These are phyloP conservation scores for Raphanus sativus DNA, from an alignment of 345 rosid genomes.

Conservation along the genomic window DNA sequence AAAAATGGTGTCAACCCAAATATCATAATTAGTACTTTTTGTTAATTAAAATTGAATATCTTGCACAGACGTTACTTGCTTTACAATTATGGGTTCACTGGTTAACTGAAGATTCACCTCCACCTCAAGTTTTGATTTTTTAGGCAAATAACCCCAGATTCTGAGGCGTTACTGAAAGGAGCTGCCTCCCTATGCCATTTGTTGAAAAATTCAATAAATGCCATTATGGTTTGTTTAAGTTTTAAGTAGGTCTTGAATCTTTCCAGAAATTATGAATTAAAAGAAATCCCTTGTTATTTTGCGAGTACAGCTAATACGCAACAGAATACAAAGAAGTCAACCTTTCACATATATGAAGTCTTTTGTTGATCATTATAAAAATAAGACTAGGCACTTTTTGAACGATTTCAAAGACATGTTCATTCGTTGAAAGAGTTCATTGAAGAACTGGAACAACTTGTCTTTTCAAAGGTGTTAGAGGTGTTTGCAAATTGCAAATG, in stretches of 20 bases:
- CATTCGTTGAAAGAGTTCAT: slow-evolving; percentile 19
- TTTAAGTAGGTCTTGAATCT: slow-evolving; percentile 3
- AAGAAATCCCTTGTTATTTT: slow-evolving; percentile 10
- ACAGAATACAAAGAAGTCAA: slow-evolving; percentile 30
- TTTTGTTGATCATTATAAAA: slow-evolving; percentile 24
- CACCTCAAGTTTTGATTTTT: slow-evolving; percentile 15
- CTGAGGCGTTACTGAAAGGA: slow-evolving; percentile 20
- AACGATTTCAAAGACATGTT: slow-evolving; percentile 7
- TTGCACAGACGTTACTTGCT: slow-evolving; percentile 17
- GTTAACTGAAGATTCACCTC: slow-evolving; percentile 28
- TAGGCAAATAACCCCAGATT: slow-evolving; percentile 21
- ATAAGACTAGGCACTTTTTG: background rate
- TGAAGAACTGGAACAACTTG: slow-evolving; percentile 20
- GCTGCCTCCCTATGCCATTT: slow-evolving; percentile 21
- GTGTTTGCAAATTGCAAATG: slow-evolving; percentile 18
- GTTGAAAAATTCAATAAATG: slow-evolving; percentile 16
- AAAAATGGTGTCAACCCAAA: background rate
- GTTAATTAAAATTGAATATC: background rate
- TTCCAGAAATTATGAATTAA: slow-evolving; percentile 14
- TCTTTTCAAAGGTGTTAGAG: slow-evolving; percentile 27
- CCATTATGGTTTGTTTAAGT: background rate
- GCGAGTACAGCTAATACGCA: slow-evolving; percentile 34
- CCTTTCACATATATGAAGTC: slow-evolving; percentile 18
- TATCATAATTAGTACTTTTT: background rate
- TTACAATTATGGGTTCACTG: background rate